A percentile compares a stretch with the other conserved stretches of the same genome.
Evolutionary conservation across 2,329 filamentous ascomycete genomes (phyloP).

Genomic region (Pseudocercospora fuligena): DNA sequence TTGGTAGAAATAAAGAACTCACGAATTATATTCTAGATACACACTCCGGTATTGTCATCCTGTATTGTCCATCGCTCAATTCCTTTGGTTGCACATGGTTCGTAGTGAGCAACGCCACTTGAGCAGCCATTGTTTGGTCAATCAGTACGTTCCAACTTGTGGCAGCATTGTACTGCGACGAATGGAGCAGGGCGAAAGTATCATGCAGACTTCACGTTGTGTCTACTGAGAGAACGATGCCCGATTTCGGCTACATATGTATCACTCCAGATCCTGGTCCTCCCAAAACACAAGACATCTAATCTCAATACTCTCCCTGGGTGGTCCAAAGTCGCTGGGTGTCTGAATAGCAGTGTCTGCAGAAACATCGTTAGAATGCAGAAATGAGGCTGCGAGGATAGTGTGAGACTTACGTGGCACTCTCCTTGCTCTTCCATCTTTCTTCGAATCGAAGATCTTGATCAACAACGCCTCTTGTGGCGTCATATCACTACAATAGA

Average conservation of each 20-base stretch:
- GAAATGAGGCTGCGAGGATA: too few relatives aligned
- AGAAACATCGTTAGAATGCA: neutral
- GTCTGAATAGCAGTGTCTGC: slow-evolving; percentile 16
- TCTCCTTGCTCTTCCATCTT: slow-evolving; percentile 21
- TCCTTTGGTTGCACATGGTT: too few relatives aligned
- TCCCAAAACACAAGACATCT: slow-evolving; percentile 15
- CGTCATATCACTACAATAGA: slow-evolving; percentile 22
- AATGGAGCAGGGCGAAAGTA: too few relatives aligned
- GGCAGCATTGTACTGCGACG: too few relatives aligned
- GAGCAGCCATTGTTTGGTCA: too few relatives aligned
- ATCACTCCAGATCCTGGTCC: slow-evolving; percentile 22
- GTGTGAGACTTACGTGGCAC: slow-evolving; percentile 10
- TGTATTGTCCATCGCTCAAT: too few relatives aligned
- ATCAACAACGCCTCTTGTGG: slow-evolving; percentile 27
- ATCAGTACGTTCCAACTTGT: too few relatives aligned
- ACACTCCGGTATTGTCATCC: too few relatives aligned
- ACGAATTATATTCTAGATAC: too few relatives aligned
- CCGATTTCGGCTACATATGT: neutral
- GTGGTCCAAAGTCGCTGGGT: slow-evolving; percentile 18
- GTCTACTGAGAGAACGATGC: neutral
- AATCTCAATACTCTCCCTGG: slow-evolving; percentile 28
- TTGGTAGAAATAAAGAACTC: neutral
- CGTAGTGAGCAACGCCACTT: too few relatives aligned
- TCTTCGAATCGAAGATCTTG: slow-evolving; percentile 26
- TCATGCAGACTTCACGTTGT: too few relatives aligned